Evolutionary conservation across 2,329 filamentous ascomycete species (phyloP), one percentile per base, ranked within the genome.

Genomic region (Beauveria asiatica): DNA sequence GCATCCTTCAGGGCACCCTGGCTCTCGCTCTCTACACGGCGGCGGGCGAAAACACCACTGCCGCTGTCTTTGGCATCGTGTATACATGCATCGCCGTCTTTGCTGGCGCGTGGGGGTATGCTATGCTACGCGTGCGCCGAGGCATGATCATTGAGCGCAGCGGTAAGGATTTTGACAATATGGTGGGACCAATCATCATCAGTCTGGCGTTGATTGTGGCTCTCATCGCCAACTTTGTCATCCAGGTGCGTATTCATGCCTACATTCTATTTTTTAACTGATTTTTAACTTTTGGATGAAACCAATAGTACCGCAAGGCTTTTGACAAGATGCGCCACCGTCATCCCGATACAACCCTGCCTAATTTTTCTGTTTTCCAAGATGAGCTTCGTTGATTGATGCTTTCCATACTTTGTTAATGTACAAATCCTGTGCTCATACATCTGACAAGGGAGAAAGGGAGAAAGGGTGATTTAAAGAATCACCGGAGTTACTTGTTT

Each of bases 141-240:
- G 81, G 78, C 58, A 85, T 97, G 80, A 99, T 99, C 69, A 73
- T 88, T 44, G 84, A 90, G 72, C 80, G 94, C 64, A 96, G 91
- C 69, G 92, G 91, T 10, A 93, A 88, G 73, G 92, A 97, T 67
- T 95, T 99, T 73, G 93, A 99, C 73, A 94, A 92, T 67, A 78
- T 93, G 68, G 74, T 90, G 62, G 94, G 94, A 0, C 94, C 94
- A 1, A 75, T 97, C 59, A 80, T 95, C 9, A 87, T 97, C 48
- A 94, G 90, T 68, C 74, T 88, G 42, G 89, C 92, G 3, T 72
- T 99, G 70, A 87, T 90, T 64, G 69, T 87, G 54, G 92, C 92
- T 7, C 74, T 99, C 69, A 79, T 91, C 62, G 71, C 96, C 67
- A 99, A 99, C 72, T 96, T 97, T 76, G 83, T 82, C 25, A 91